Conservation (phyloP, 2,329 filamentous ascomycete species). For the Pseudogymnoascus sp. region DNA sequence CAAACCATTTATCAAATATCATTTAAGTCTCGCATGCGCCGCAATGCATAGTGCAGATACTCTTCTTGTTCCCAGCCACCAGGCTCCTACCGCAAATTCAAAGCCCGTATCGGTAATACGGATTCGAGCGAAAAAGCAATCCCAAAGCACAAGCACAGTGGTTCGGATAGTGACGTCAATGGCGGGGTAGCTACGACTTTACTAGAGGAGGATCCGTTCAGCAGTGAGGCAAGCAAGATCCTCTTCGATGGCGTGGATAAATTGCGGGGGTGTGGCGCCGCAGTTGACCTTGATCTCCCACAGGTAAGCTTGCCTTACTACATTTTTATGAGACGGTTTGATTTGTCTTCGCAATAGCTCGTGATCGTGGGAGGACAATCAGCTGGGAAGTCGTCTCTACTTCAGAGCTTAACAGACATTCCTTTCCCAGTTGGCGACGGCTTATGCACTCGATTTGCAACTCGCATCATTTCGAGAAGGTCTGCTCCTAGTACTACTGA, state of each 20-base stretch:
- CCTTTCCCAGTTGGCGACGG: slow-evolving; percentile 30
- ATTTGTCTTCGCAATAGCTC: slow-evolving; percentile 20
- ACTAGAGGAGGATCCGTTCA: slow-evolving; percentile 26
- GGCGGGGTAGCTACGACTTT: background rate
- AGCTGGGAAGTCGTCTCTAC: slow-evolving; percentile 32
- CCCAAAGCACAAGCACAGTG: background rate
- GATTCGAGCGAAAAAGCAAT: background rate
- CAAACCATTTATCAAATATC: too few relatives aligned
- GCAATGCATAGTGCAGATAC: background rate
- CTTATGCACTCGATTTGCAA: slow-evolving; percentile 33
- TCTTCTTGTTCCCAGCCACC: background rate
- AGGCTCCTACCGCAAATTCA: background rate
- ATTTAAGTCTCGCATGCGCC: background rate
- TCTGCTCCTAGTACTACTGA: slow-evolving; percentile 26
- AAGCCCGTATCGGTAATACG: background rate
- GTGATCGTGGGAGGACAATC: slow-evolving; percentile 34
- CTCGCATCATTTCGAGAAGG: slow-evolving; percentile 30
- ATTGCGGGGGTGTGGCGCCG: slow-evolving; percentile 28
- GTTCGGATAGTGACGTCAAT: background rate
- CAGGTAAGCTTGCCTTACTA: slow-evolving; percentile 25
- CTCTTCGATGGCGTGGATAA: slow-evolving; percentile 34
- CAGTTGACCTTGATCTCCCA: slow-evolving; percentile 28
- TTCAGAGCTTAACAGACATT: slow-evolving; percentile 32
- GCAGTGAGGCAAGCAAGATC: slow-evolving; percentile 29
- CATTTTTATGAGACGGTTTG: background rate